These are phyloP conservation scores for Pelargonium cotyledonis DNA, from an alignment of 441 rosid species.

Conservation along the genomic window DNA sequence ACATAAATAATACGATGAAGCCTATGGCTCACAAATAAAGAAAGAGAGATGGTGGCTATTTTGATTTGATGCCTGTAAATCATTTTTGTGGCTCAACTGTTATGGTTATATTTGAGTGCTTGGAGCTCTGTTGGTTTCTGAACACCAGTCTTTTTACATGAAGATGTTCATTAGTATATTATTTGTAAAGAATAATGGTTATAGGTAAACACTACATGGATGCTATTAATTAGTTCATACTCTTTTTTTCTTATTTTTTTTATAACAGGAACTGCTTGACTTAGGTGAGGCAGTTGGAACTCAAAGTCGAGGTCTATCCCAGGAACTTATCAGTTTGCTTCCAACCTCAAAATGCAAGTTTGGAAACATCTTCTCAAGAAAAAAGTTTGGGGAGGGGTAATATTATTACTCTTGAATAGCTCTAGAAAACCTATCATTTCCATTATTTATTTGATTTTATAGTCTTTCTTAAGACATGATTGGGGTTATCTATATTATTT, in stretches of 20 bases:
- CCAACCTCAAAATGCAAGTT: constrained; percentile 57
- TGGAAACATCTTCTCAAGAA: constrained; percentile 46
- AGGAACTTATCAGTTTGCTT: constrained; percentile 51
- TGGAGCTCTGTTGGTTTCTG: too few species aligned
- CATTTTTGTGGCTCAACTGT: neutral
- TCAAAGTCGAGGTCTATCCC: constrained; percentile 53
- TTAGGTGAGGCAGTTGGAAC: constrained; percentile 64
- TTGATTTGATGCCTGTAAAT: neutral
- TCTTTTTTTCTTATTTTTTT: constrained; percentile 7
- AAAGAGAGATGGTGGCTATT: neutral
- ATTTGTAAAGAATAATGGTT: neutral
- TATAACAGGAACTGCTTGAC: constrained; percentile 56
- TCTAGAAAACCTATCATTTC: neutral
- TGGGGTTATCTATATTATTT: neutral
- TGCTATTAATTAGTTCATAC: neutral
- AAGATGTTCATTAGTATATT: neutral
- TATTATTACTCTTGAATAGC: constrained; percentile 5
- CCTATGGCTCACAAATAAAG: neutral
- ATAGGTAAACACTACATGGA: neutral
- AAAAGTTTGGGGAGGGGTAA: constrained; percentile 55
- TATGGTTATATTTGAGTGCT: neutral
- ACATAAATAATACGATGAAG: neutral
- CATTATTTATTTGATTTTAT: neutral
- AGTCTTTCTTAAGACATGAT: neutral
- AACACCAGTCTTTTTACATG: too few species aligned